Evolutionary conservation across 768 basidiomycete genomes (phyloP).

Genomic region (Leccinum barrowsii): DNA sequence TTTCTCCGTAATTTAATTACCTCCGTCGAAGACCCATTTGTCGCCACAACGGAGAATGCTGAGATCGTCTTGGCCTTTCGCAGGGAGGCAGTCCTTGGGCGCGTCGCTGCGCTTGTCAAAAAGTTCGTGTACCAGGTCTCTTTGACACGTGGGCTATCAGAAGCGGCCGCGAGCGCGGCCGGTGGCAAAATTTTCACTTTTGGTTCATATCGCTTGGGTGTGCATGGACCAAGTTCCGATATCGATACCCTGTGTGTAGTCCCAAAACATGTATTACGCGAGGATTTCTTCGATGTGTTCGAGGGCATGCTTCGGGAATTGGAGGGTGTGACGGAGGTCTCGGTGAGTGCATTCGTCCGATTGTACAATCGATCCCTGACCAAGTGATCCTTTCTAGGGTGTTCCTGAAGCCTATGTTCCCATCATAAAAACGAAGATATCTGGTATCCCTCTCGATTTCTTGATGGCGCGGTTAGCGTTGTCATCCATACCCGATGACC

Average conservation of each 20-base stretch:
- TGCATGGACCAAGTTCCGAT: conserved; percentile 93
- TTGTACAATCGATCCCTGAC: neutral
- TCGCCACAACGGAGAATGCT: conserved; percentile 13
- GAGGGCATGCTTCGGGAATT: conserved; percentile 81
- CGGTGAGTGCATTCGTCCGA: conserved; percentile 52
- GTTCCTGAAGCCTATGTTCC: conserved; percentile 98
- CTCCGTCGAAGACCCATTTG: conserved; percentile 1
- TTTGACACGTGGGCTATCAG: conserved; percentile 77
- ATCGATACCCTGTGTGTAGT: conserved; percentile 99
- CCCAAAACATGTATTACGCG: conserved; percentile 91
- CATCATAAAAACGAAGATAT: conserved; percentile 87
- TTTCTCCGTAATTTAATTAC: conserved; percentile 5
- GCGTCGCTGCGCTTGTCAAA: conserved; percentile 85
- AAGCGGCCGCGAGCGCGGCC: conserved; percentile 80
- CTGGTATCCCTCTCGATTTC: conserved; percentile 91
- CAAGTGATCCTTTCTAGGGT: conserved; percentile 49
- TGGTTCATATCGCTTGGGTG: conserved; percentile 96
- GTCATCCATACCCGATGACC: conserved; percentile 86
- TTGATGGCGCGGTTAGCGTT: conserved; percentile 86
- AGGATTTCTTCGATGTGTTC: conserved; percentile 93
- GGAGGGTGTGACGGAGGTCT: conserved; percentile 84
- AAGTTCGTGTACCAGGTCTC: conserved; percentile 87
- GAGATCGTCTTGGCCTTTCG: conserved; percentile 19
- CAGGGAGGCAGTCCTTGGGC: conserved; percentile 92
- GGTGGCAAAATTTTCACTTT: conserved; percentile 99